phyloP scores from a whole-genome alignment of 2,329 filamentous ascomycete genomes.

The Fonsecaea pedrosoi region DNA sequence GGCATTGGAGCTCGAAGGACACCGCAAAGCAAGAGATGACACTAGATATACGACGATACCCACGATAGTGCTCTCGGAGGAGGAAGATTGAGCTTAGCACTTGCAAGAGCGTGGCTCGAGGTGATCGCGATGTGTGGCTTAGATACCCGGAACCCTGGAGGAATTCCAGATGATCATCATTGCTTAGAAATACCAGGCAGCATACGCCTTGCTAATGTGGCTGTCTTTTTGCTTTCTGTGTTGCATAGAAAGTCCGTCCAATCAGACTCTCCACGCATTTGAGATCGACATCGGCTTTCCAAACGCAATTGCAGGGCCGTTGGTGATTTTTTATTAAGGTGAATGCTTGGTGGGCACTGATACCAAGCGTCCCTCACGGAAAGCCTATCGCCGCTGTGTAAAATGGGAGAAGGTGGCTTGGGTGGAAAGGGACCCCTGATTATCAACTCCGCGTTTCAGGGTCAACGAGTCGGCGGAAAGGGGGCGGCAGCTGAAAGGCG shows the following conservation, averaged over 20 bases:
- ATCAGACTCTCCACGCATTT: background rate
- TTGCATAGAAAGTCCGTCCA: background rate
- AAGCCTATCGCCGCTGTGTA: too few relatives aligned
- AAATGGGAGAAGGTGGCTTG: too few relatives aligned
- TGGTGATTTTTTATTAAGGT: background rate
- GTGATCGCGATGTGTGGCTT: background rate
- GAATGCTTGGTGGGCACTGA: background rate
- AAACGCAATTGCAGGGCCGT: background rate
- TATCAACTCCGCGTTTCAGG: conserved; percentile 21
- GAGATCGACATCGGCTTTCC: background rate
- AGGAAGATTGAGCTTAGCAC: conserved; percentile 29
- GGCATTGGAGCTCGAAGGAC: conserved; percentile 58
- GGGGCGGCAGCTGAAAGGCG: conserved; percentile 14
- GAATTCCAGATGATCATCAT: conserved; percentile 15
- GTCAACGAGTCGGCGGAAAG: conserved; percentile 20
- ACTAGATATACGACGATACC: conserved; percentile 33
- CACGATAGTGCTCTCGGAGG: conserved; percentile 36
- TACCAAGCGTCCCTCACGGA: background rate
- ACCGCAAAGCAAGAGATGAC: conserved; percentile 21
- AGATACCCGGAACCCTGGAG: background rate
- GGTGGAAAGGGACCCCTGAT: conserved; percentile 2
- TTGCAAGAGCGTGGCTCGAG: conserved; percentile 8
- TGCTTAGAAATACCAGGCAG: conserved; percentile 26
- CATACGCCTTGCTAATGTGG: background rate
- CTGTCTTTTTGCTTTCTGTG: background rate